Evolutionary conservation across 306 rosid species (phyloP), one percentile per base, ranked within the genome.

Genomic region (Quercus variabilis): DNA sequence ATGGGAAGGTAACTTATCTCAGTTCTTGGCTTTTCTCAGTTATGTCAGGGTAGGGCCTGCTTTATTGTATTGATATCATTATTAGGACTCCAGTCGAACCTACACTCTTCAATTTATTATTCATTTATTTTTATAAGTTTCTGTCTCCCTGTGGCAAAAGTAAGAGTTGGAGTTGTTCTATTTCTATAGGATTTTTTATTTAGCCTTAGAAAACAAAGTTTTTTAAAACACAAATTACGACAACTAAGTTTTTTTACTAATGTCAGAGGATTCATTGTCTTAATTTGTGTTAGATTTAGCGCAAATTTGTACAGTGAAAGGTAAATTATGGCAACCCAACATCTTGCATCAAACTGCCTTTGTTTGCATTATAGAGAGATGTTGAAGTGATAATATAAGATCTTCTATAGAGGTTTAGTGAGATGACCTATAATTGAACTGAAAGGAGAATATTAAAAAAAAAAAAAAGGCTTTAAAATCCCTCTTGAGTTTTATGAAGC

Each of bases 1-100:
- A 95, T 68, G 98, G 98, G 65, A 95, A 89, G 97, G 99, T 92
- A 83, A 14, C 31, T 33, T 60, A n/a, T 25, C 28, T 35, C 35
- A 72, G 73, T 8, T 71, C 71, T 11, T 69, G 81, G 74, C 63
- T 55, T 62, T 74, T 81, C 75, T 55, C 58, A 75, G 62, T 69
- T 60, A 25, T 26, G 63, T 55, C 14, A 19, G 52, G 38, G 23
- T 35, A 41, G 57, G 72, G 18, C 33, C 41, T 38, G 13, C 35
- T 23, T 33, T 12, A 65, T 4, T 18, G 21, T 35, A 25, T 49
- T 55, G 71, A 25, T 60, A 76, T n/a, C 63, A 17, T 65, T 43
- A 31, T 31, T 7, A 65, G 38, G 6, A 31, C 43, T 7, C 10
- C 3, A 5, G 6, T 33, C 6, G 1, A 5, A 33, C 35, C 35